These are phyloP conservation scores for Flaveria brownii DNA, from an alignment of 129 eudicot species.

Conservation along the genomic window DNA sequence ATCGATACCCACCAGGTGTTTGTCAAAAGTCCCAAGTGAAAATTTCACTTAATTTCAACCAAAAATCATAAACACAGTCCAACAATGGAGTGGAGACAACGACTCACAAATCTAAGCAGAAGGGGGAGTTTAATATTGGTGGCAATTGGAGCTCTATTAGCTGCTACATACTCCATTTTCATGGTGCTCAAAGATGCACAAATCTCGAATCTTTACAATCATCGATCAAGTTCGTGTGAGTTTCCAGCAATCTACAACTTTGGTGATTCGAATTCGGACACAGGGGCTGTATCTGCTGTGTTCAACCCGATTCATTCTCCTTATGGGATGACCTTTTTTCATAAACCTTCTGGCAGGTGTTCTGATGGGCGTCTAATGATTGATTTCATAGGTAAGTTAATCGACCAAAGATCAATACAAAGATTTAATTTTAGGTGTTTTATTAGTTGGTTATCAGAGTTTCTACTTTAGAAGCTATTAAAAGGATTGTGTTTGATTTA, in stretches of 20 bases:
- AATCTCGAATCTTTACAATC: conserved; percentile 6
- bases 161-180: conserved; percentile 32
- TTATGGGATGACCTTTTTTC: conserved; percentile 50
- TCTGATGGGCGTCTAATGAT: conserved; percentile 61
- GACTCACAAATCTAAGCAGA: conserved; percentile 20
- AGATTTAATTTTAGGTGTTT: no score
- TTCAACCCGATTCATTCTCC: conserved; percentile 39
- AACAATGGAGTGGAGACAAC: conserved; percentile 26
- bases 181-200: conserved; percentile 13
- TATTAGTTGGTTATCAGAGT: no score
- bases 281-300: conserved; percentile 50
- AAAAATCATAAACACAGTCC: neutral
- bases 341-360: conserved; percentile 52
- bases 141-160: conserved; percentile 20
- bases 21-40: conserved; percentile 27
- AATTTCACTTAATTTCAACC: neutral
- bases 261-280: conserved; percentile 66
- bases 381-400: conserved; percentile 50
- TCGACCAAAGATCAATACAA: neutral
- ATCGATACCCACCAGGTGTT: conserved; percentile 7
- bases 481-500: neutral
- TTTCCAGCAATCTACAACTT: conserved; percentile 60
- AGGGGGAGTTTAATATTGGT: conserved; percentile 3
- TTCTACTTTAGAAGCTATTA: no score
- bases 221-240: conserved; percentile 35